A percentile compares a stretch with the other conserved stretches of the same genome.
Conservation (phyloP, 768 basidiomycete genomes). For the Serendipita indica region DNA sequence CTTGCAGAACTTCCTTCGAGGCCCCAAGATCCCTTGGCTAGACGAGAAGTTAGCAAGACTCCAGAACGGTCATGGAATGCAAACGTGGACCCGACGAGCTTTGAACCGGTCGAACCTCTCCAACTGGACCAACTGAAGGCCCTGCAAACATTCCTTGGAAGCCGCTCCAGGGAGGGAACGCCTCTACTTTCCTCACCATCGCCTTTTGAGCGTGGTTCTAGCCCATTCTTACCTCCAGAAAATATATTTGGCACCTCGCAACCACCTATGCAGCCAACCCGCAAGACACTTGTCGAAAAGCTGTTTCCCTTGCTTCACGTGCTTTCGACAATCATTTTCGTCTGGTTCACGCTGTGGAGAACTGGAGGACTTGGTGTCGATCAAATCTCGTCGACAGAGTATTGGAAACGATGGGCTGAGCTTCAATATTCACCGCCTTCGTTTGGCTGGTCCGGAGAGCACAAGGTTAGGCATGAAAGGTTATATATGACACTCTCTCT, state of each 20-base stretch:
- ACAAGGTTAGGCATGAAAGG: slow-evolving; percentile 39
- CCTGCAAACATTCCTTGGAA: background rate
- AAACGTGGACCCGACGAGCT: background rate
- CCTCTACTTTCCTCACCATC: background rate
- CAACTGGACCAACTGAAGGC: background rate
- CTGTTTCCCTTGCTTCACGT: slow-evolving; percentile 53
- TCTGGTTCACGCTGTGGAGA: slow-evolving; percentile 54
- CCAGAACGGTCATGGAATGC: background rate
- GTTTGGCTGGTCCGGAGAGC: slow-evolving; percentile 31
- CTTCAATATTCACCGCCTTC: slow-evolving; percentile 29
- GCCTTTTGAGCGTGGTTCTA: background rate
- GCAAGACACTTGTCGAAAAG: slow-evolving; percentile 38
- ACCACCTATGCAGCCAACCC: slow-evolving; percentile 15
- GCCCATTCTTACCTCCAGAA: background rate
- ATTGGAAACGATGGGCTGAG: slow-evolving; percentile 51
- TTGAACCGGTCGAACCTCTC: background rate
- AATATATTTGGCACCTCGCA: background rate
- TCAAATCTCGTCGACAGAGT: background rate
- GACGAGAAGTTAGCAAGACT: background rate
- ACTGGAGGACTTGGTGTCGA: slow-evolving; percentile 23
- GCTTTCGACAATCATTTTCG: slow-evolving; percentile 43
- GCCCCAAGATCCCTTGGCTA: background rate
- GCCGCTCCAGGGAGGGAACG: background rate
- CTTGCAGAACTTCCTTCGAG: background rate
- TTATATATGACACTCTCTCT: background rate